These are phyloP conservation scores for Dalbergia cochinchinensis DNA, from an alignment of 306 rosid genomes.

Conservation along the genomic window DNA sequence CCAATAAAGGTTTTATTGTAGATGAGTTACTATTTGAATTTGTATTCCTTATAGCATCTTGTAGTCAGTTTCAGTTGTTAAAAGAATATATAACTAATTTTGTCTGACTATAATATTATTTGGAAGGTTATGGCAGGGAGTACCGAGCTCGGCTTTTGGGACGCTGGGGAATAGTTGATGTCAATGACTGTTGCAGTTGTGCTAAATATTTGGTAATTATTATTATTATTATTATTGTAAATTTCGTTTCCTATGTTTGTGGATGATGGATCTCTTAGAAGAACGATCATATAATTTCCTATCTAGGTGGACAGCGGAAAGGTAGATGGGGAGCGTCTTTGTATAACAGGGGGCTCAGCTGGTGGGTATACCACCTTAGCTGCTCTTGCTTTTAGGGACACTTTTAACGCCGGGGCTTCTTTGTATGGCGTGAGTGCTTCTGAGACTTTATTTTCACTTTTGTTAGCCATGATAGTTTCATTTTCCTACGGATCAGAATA, in stretches of 20 bases:
- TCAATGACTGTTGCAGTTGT: conserved; percentile 94
- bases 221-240: background rate
- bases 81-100: conserved; percentile 10
- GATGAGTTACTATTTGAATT: background rate
- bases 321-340: conserved; percentile 80
- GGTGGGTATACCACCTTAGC: conserved; percentile 99
- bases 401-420: conserved; percentile 92
- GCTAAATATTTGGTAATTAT: conserved; percentile 82
- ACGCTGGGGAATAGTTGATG: conserved; percentile 98
- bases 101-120: conserved; percentile 24
- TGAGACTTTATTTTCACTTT: background rate
- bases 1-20: background rate
- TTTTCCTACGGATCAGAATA: background rate
- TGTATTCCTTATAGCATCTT: background rate
- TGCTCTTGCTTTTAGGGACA: conserved; percentile 79
- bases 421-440: conserved; percentile 82
- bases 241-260: conserved; percentile 17
- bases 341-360: conserved; percentile 94
- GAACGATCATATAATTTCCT: conserved; percentile 24
- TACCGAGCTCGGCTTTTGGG: conserved; percentile 87
- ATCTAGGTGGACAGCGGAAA: conserved; percentile 80
- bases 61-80: background rate
- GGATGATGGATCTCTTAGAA: conserved; percentile 23
- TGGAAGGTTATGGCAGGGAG: conserved; percentile 90
- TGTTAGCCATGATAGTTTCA: background rate